phyloP scores from a whole-genome alignment of 225 moss, liverwort and hornwort species.

The Physcomitrium patens region DNA sequence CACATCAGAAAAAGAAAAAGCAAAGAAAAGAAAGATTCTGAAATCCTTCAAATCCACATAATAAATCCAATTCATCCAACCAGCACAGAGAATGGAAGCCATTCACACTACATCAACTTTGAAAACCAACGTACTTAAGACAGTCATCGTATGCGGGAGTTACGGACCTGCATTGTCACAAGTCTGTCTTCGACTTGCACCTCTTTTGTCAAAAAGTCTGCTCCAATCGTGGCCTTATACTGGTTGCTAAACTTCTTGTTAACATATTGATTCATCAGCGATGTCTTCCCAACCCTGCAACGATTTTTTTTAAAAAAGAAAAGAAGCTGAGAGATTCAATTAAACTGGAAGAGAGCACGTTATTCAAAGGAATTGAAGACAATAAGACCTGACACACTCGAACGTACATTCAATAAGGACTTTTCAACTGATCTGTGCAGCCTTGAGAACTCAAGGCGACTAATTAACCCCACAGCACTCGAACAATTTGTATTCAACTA shows the following conservation, averaged over 20 bases:
- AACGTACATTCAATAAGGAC: too few relatives aligned
- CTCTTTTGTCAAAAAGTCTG: slow-evolving; percentile 96
- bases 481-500: too few relatives aligned
- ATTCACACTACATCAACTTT: not conserved
- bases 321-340: not conserved
- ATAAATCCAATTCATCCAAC: too few relatives aligned
- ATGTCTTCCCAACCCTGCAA: slow-evolving; percentile 96
- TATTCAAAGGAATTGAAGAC: too few relatives aligned
- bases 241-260: slow-evolving; percentile 99
- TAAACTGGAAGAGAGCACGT: not conserved
- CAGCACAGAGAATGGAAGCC: not conserved
- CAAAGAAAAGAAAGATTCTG: too few relatives aligned
- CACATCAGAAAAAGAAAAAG: too few relatives aligned
- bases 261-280: slow-evolving; percentile 99
- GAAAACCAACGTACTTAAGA: not conserved
- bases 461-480: too few relatives aligned
- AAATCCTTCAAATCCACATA: too few relatives aligned
- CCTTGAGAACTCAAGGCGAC: too few relatives aligned
- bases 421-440: too few relatives aligned
- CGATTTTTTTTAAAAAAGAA: not conserved
- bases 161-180: slow-evolving; percentile 92
- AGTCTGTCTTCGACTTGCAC: slow-evolving; percentile 99
- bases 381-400: too few relatives aligned
- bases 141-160: not conserved
- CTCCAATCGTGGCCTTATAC: slow-evolving; percentile 99